Percentiles rank a stretch among this genome's conserved stretches.
phyloP scores from a whole-genome alignment of 2,329 filamentous ascomycete species.

The Tympanopsis confertula region DNA sequence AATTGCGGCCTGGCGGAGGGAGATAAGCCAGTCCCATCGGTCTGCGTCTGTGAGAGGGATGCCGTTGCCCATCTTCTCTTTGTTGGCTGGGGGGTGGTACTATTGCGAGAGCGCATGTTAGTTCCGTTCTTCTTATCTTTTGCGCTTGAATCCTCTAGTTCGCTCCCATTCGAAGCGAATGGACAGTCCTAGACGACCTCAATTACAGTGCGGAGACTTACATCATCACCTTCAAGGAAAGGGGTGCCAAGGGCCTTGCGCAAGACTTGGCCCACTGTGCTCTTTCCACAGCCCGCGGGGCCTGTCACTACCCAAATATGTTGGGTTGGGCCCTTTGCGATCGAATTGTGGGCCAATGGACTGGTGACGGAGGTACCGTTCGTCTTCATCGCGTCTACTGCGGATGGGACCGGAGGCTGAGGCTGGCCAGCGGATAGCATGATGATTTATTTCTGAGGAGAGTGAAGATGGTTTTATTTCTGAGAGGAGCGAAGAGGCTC shows the following conservation, averaged over 20 bases:
- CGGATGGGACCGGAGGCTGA: no score
- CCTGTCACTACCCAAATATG: constrained; percentile 43
- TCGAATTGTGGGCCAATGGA: not conserved
- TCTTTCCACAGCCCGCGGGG: constrained; percentile 40
- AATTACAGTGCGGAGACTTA: no score
- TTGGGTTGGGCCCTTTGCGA: constrained; percentile 3
- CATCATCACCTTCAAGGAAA: constrained; percentile 42
- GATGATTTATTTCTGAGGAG: no score
- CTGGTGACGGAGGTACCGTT: not conserved
- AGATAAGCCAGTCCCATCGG: constrained; percentile 59
- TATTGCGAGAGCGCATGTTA: constrained; percentile 6
- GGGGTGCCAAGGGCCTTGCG: constrained; percentile 28
- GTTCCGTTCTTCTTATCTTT: not conserved
- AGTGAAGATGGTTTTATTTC: no score
- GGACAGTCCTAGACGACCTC: no score
- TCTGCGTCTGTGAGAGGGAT: constrained; percentile 56
- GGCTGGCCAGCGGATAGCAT: no score
- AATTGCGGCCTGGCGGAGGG: constrained; percentile 26
- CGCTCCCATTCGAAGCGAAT: no score
- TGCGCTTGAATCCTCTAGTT: not conserved
- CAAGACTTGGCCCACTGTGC: constrained; percentile 33
- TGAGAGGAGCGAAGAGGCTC: no score
- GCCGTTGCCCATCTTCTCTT: constrained; percentile 52
- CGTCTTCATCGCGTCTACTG: not conserved
- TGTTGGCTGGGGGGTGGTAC: constrained; percentile 44